phyloP scores from a whole-genome alignment of 2,329 filamentous ascomycete species.

The Penicillium palitans region DNA sequence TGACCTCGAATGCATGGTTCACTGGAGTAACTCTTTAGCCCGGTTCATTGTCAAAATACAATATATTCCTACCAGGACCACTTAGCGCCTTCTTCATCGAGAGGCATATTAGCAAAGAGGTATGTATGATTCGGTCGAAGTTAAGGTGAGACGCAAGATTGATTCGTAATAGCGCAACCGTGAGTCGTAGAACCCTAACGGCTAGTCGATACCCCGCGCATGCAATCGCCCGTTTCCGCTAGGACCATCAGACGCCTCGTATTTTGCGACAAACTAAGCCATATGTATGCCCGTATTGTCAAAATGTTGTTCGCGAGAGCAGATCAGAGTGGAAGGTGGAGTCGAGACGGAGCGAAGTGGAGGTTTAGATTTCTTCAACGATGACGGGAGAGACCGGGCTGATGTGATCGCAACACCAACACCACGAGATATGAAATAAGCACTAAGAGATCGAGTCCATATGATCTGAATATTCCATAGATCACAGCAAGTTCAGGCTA shows the following conservation, averaged over 20 bases:
- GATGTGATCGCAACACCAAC: conserved; percentile 1
- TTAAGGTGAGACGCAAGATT: conserved; percentile 6
- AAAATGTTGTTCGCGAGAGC: background rate
- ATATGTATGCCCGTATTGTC: conserved; percentile 1
- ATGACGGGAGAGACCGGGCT: conserved; percentile 3
- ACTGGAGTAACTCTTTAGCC: conserved; percentile 29
- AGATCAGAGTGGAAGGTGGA: conserved; percentile 9
- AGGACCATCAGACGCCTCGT: conserved; percentile 1
- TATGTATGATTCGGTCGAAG: background rate
- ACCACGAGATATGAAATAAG: background rate
- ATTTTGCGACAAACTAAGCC: background rate
- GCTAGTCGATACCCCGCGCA: conserved; percentile 5
- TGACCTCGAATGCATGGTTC: conserved; percentile 52
- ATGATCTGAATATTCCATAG: background rate
- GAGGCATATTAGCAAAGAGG: conserved; percentile 38
- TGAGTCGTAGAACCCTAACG: background rate
- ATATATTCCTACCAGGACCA: conserved; percentile 46
- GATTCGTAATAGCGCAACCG: conserved; percentile 15
- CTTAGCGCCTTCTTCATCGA: conserved; percentile 47
- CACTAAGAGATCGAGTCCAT: background rate
- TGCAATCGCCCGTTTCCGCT: conserved; percentile 6
- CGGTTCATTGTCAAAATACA: background rate
- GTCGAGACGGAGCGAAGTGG: conserved; percentile 12
- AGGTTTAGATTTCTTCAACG: conserved; percentile 3
- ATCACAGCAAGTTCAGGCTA: background rate